Evolutionary conservation across 176 grass and related monocot species (phyloP).

Genomic region (Melocanna baccifera): DNA sequence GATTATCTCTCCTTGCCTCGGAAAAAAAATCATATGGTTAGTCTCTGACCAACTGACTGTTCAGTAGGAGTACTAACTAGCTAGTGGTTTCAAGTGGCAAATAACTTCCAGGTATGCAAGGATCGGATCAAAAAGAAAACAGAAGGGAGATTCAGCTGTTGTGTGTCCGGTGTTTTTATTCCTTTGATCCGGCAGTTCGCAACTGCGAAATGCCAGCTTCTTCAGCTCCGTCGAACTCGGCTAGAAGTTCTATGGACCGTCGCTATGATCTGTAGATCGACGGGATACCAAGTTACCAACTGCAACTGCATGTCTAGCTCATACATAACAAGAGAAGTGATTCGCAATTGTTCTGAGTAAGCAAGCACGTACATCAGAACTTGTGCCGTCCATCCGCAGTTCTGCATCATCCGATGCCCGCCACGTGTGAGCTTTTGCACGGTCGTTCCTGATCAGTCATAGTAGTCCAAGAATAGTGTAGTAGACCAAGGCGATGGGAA

Average conservation of each 20-base stretch:
- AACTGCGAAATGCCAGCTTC: background rate
- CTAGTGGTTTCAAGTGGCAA: background rate
- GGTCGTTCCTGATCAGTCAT: background rate
- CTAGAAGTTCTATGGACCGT: background rate
- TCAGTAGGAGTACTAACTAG: background rate
- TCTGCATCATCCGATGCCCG: background rate
- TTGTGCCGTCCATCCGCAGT: background rate
- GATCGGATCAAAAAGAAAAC: background rate
- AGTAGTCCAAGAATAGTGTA: slow-evolving; percentile 71
- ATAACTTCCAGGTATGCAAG: background rate
- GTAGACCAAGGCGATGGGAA: slow-evolving; percentile 79
- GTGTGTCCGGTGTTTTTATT: background rate
- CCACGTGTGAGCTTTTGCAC: background rate
- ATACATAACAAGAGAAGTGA: background rate
- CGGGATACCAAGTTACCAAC: background rate
- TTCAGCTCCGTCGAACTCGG: background rate
- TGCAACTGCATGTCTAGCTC: background rate
- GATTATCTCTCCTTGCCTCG: background rate
- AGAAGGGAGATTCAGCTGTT: background rate
- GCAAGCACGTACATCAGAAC: background rate
- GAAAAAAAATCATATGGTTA: background rate
- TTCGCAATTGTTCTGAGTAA: background rate
- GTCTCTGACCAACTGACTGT: background rate
- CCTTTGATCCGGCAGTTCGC: background rate
- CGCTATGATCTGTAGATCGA: background rate